phyloP scores from a whole-genome alignment of 495 filamentous ascomycete species.

The Penicillium turbatum region DNA sequence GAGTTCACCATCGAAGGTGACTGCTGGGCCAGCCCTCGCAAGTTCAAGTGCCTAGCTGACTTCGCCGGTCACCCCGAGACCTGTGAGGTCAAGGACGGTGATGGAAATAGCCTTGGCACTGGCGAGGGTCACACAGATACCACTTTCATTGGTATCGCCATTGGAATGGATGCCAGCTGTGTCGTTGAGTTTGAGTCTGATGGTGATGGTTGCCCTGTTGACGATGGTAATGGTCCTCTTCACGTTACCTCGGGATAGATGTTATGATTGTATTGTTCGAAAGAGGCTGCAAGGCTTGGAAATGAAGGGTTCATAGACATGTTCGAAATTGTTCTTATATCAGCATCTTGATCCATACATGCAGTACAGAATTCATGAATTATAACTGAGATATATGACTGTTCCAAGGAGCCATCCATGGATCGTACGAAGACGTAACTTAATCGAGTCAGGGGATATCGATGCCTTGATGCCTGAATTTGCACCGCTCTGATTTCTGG shows the following conservation, averaged over 20 bases:
- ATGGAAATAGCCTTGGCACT: conserved; percentile 17
- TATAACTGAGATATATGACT: too few species aligned
- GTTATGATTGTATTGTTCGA: too few species aligned
- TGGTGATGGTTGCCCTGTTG: conserved; percentile 14
- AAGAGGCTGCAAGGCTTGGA: too few species aligned
- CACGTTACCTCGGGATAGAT: conserved; percentile 11
- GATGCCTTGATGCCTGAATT: too few species aligned
- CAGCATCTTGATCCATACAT: too few species aligned
- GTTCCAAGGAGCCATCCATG: too few species aligned
- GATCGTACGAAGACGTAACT: too few species aligned
- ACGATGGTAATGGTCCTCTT: conserved; percentile 20
- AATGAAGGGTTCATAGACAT: too few species aligned
- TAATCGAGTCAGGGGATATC: too few species aligned
- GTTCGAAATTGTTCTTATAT: too few species aligned
- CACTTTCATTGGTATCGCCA: conserved; percentile 18
- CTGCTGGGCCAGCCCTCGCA: conserved; percentile 19
- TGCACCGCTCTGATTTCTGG: too few species aligned
- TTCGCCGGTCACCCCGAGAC: conserved; percentile 18
- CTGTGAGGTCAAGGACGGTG: conserved; percentile 17
- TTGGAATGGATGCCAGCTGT: conserved; percentile 17
- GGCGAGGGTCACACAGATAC: conserved; percentile 14
- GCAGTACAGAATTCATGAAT: too few species aligned
- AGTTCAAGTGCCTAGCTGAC: conserved; percentile 15
- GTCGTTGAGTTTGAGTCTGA: conserved; percentile 20
- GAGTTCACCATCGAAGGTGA: conserved; percentile 22